Conservation (phyloP, 2,329 filamentous ascomycete species). For the Zasmidium angulare region DNA sequence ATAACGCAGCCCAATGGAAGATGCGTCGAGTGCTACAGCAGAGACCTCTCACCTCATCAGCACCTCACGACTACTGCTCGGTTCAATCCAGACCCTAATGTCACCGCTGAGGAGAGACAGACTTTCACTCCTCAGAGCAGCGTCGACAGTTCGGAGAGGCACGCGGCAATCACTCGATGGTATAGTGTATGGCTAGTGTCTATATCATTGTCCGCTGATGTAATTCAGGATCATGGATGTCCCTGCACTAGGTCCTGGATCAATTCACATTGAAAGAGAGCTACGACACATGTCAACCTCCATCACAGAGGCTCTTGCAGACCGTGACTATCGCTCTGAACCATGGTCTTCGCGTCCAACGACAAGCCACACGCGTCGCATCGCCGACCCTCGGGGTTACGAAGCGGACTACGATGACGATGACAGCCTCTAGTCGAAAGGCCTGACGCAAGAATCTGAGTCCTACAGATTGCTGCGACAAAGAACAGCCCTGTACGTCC, state of each 20-base stretch:
- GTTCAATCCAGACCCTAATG: constrained; percentile 21
- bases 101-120: constrained; percentile 3
- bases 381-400: constrained; percentile 6
- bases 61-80: constrained; percentile 20
- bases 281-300: constrained; percentile 3
- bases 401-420: constrained; percentile 10
- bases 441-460: too few species aligned
- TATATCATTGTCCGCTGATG: neutral
- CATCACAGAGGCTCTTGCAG: constrained; percentile 1
- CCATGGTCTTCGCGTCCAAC: neutral
- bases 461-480: too few species aligned
- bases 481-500: too few species aligned
- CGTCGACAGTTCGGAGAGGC: constrained; percentile 11
- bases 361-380: neutral
- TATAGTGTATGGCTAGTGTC: neutral
- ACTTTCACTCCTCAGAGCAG: constrained; percentile 15
- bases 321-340: neutral
- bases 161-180: constrained; percentile 14
- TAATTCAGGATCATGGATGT: constrained; percentile 6
- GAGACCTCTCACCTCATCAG: constrained; percentile 17
- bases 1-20: constrained; percentile 24
- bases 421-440: neutral
- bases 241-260: constrained; percentile 1
- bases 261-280: constrained; percentile 8
- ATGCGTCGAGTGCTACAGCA: constrained; percentile 22